These are phyloP conservation scores for Amylocystis lapponica DNA, from an alignment of 768 basidiomycete species.

Conservation along the genomic window DNA sequence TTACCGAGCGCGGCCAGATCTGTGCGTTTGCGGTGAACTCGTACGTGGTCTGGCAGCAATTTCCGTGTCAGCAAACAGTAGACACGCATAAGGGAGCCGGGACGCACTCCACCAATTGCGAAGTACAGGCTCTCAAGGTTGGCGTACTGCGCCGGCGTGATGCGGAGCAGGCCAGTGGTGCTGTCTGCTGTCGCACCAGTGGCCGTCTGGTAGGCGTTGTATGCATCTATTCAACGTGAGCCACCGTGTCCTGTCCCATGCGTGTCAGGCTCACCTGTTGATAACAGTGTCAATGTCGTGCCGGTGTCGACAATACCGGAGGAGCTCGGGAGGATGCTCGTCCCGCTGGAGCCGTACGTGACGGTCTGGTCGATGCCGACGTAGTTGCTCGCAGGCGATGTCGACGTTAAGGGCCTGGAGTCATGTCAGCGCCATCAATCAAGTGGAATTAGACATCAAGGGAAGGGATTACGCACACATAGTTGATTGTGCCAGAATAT, in stretches of 20 bases:
- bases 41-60: slow-evolving; percentile 36
- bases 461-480: slow-evolving; percentile 6
- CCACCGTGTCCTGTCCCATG: neutral
- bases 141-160: slow-evolving; percentile 16
- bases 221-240: slow-evolving; percentile 13
- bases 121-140: slow-evolving; percentile 19
- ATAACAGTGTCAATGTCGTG: slow-evolving; percentile 22
- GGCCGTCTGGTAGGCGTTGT: slow-evolving; percentile 17
- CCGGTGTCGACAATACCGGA: slow-evolving; percentile 26
- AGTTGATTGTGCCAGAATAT: slow-evolving; percentile 26
- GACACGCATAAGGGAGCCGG: too few species aligned
- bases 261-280: slow-evolving; percentile 20
- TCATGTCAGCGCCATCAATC: slow-evolving; percentile 1
- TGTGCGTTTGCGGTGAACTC: slow-evolving; percentile 60
- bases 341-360: slow-evolving; percentile 13
- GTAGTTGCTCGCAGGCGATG: slow-evolving; percentile 13
- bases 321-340: slow-evolving; percentile 11
- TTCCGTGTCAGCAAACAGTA: neutral
- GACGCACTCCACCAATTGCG: slow-evolving; percentile 11
- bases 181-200: slow-evolving; percentile 11
- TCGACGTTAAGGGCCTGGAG: slow-evolving; percentile 15
- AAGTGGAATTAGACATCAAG: neutral
- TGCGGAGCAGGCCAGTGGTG: slow-evolving; percentile 13
- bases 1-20: slow-evolving; percentile 48
- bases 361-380: slow-evolving; percentile 23